phyloP scores from a whole-genome alignment of 2,329 filamentous ascomycete genomes.

The Colletotrichum eremochloae region DNA sequence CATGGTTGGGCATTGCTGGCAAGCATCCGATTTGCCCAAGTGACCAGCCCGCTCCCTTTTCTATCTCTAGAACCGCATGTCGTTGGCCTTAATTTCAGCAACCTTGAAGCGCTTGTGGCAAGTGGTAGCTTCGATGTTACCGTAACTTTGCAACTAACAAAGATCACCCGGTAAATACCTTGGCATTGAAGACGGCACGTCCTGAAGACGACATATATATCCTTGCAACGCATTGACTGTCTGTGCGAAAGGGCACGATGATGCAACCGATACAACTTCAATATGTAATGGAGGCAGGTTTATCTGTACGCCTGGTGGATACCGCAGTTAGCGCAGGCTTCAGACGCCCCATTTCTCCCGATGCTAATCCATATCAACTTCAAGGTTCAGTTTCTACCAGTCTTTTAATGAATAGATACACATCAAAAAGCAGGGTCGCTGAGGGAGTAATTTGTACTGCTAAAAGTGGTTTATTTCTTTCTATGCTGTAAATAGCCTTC shows the following conservation, averaged over 20 bases:
- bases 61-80: background rate
- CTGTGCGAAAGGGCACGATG: too few species aligned
- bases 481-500: too few species aligned
- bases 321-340: conserved; percentile 71
- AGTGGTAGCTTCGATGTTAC: conserved; percentile 59
- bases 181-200: conserved; percentile 52
- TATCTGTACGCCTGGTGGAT: conserved; percentile 60
- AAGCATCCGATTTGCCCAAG: background rate
- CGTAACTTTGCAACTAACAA: conserved; percentile 61
- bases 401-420: conserved; percentile 37
- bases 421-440: too few species aligned
- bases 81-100: background rate
- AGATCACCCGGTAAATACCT: conserved; percentile 40
- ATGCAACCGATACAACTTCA: conserved; percentile 59
- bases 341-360: conserved; percentile 71
- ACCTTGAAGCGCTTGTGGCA: conserved; percentile 21
- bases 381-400: conserved; percentile 29
- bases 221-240: conserved; percentile 60
- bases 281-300: conserved; percentile 49
- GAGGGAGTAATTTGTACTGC: too few species aligned
- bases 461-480: too few species aligned
- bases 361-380: conserved; percentile 56
- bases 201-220: too few species aligned
- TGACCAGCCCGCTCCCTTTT: background rate
- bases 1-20: background rate